A percentile compares a stretch with the other conserved stretches of the same genome.
Evolutionary conservation across 164 flowering plant species (phyloP).

Genomic region (Macadamia integrifolia): DNA sequence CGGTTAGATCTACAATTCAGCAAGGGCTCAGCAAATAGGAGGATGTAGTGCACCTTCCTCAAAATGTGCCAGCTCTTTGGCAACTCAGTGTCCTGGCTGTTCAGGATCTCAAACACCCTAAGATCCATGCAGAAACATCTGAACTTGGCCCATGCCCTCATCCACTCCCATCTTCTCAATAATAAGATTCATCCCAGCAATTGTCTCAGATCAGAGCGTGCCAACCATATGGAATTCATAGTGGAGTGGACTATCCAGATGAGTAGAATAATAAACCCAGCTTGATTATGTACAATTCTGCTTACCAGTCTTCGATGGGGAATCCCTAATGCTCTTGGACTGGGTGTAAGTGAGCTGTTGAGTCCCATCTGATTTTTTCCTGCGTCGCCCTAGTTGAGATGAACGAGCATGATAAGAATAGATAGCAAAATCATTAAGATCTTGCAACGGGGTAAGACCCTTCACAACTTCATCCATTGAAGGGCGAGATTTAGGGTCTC

Average conservation of each 20-base stretch:
- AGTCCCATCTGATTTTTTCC: slow-evolving; percentile 57
- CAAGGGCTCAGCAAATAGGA: background rate
- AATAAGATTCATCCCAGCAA: slow-evolving; percentile 1
- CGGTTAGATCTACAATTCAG: background rate
- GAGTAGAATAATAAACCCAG: background rate
- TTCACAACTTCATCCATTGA: slow-evolving; percentile 83
- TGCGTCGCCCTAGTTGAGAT: slow-evolving; percentile 58
- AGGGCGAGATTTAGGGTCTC: slow-evolving; percentile 82
- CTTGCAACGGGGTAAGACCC: slow-evolving; percentile 63
- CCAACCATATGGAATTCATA: slow-evolving; percentile 2
- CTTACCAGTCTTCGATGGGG: slow-evolving; percentile 47
- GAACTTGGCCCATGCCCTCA: background rate
- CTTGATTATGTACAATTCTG: slow-evolving; percentile 29
- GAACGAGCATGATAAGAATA: slow-evolving; percentile 55
- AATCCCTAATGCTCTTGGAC: slow-evolving; percentile 41
- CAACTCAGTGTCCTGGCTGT: background rate
- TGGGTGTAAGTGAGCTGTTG: slow-evolving; percentile 32
- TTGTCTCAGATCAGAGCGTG: slow-evolving; percentile 2
- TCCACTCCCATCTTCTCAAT: slow-evolving; percentile 2
- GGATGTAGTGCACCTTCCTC: background rate
- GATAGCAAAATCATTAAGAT: slow-evolving; percentile 75
- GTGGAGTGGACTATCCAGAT: slow-evolving; percentile 4
- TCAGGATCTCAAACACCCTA: slow-evolving; percentile 8
- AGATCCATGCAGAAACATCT: slow-evolving; percentile 6
- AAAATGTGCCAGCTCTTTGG: background rate